Evolutionary conservation across 106 monocot genomes (phyloP), one percentile per base, ranked within the genome.

Genomic region (Dendrobium chrysotoxum): DNA sequence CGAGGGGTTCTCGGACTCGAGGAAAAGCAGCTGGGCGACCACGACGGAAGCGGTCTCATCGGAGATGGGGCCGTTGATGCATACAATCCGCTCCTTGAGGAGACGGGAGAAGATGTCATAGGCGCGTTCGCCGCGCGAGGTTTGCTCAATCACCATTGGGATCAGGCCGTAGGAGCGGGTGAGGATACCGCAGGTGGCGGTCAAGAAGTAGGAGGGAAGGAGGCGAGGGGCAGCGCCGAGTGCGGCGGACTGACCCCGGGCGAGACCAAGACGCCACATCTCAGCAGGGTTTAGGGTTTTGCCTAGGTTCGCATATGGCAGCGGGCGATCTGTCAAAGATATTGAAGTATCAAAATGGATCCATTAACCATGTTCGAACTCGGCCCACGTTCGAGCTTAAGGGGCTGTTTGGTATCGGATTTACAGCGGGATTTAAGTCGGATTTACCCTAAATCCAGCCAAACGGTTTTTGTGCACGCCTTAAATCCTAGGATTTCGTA

Each of bases 101-200:
- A 97, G 92, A 18, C 96, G 92, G 53, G 94, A 97, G 90, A 97
- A 97, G 85, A 94, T 97, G 84, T 97, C 94, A 81, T 97, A 97
- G n/a, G 96, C 93, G 39, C 96, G 92, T 79, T 97, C 94, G 21
- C 94, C 94, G 45, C 96, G 88, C 75, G 93, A 94, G 65, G 96
- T 94, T 79, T 97, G 96, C 89, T 97, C 96, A 80, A 97, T 94
- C 35, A 97, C 96, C 96, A 97, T 94, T 6, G 94, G 96, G 10
- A 96, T 87, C 44, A 97, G 90, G 70, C 89, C 87, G 75, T 89
- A 92, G 40, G 75, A 66, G 8, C 88, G 85, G 26, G 77, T 4
- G 40, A 25, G 2, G 45, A 17, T 40, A 15, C 3, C 3, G 35
- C 28, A 21, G 35, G 47, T 0, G 6, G 75, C 15, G 12, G 75